phyloP scores from a whole-genome alignment of 805 yeast species.

The Metschnikowia amazonensis region DNA sequence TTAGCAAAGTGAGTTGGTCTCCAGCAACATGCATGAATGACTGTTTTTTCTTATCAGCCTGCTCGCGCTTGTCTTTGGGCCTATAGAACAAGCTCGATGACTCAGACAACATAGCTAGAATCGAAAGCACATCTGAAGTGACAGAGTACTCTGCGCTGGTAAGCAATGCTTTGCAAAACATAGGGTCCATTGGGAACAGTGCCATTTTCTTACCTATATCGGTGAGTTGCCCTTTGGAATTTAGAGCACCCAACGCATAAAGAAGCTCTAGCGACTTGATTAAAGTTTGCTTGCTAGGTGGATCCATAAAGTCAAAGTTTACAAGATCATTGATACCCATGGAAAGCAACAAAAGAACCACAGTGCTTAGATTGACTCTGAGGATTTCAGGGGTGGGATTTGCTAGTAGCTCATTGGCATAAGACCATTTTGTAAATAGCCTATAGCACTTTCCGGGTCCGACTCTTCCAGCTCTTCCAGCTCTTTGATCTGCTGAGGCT shows the following conservation, averaged over 20 bases:
- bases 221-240: conserved; percentile 74
- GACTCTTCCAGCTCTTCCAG: conserved; percentile 47
- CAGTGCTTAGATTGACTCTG: conserved; percentile 73
- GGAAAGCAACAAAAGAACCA: conserved; percentile 71
- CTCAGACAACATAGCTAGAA: conserved; percentile 82
- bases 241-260: conserved; percentile 85
- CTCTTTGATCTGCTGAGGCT: conserved; percentile 45
- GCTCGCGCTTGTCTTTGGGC: conserved; percentile 62
- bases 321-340: conserved; percentile 81
- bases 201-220: conserved; percentile 80
- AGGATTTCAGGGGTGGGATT: conserved; percentile 92
- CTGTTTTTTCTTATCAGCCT: conserved; percentile 62
- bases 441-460: conserved; percentile 59
- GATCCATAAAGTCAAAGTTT: conserved; percentile 85
- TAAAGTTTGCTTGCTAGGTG: conserved; percentile 73
- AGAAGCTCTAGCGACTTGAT: conserved; percentile 73
- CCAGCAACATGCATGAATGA: conserved; percentile 57
- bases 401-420: conserved; percentile 66
- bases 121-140: conserved; percentile 62
- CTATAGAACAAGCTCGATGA: conserved; percentile 65
- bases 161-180: conserved; percentile 72
- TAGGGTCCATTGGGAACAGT: conserved; percentile 88
- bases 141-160: conserved; percentile 60
- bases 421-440: conserved; percentile 80
- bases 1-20: conserved; percentile 74